A percentile compares a stretch with the other conserved stretches of the same genome.
These are phyloP conservation scores for Sphaerosporella brunnea DNA, from an alignment of 495 filamentous ascomycete species.

Conservation along the genomic window DNA sequence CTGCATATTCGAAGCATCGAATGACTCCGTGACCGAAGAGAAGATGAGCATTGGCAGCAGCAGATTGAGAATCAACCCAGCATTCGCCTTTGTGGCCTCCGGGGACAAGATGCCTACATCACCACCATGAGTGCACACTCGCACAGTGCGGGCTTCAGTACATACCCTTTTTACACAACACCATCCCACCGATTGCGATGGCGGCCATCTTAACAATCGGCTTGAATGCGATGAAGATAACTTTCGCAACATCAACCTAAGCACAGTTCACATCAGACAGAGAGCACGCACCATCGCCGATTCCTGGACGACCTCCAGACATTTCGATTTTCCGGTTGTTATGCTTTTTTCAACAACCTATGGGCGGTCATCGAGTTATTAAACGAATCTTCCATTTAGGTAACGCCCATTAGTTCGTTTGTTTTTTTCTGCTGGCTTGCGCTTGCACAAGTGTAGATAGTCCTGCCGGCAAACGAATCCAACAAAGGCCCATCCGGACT, in stretches of 20 bases:
- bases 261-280: not conserved
- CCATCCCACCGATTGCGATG: constrained; percentile 13
- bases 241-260: constrained; percentile 2
- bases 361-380: no score
- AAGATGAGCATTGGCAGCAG: constrained; percentile 23
- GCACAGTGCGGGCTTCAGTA: no score
- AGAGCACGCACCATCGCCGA: not conserved
- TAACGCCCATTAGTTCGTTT: no score
- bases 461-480: no score
- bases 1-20: constrained; percentile 20
- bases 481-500: no score
- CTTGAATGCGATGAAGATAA: constrained; percentile 23
- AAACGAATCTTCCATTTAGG: no score
- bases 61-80: constrained; percentile 19
- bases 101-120: constrained; percentile 21
- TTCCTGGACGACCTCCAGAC: not conserved
- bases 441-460: no score
- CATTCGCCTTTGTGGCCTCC: constrained; percentile 23
- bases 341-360: no score
- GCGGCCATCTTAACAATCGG: constrained; percentile 25
- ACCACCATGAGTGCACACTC: constrained; percentile 7
- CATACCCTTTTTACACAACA: constrained; percentile 23
- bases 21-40: constrained; percentile 23
- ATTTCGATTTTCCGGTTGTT: no score
- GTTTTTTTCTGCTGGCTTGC: no score